Conservation (phyloP, 768 basidiomycete genomes). For the Termitomyces titanicus region DNA sequence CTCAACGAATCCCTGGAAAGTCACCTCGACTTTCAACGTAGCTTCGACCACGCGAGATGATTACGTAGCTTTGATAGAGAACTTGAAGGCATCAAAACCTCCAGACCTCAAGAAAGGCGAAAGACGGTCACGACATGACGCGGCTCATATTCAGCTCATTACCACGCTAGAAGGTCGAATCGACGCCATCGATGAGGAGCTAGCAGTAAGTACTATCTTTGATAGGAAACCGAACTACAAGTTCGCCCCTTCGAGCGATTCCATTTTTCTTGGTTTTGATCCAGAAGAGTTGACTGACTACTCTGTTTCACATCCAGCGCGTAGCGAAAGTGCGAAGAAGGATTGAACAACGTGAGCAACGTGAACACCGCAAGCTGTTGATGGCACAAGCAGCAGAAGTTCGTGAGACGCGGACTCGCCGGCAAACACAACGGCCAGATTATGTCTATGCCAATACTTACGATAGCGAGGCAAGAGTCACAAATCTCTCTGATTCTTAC, state of each 20-base stretch:
- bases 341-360: conserved; percentile 69
- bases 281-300: conserved; percentile 4
- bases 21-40: conserved; percentile 70
- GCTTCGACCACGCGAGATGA: conserved; percentile 71
- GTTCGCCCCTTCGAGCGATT: background rate
- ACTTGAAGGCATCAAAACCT: conserved; percentile 51
- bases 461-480: conserved; percentile 58
- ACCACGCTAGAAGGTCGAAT: conserved; percentile 59
- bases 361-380: conserved; percentile 59
- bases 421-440: conserved; percentile 69
- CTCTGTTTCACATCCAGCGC: conserved; percentile 42
- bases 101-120: conserved; percentile 40
- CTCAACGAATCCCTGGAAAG: conserved; percentile 91
- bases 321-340: conserved; percentile 67
- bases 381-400: conserved; percentile 77
- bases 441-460: conserved; percentile 72
- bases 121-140: conserved; percentile 54
- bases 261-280: conserved; percentile 3
- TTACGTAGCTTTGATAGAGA: conserved; percentile 61
- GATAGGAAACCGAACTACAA: background rate
- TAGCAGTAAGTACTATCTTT: conserved; percentile 52
- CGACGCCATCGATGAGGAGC: conserved; percentile 64
- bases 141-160: conserved; percentile 59
- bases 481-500: conserved; percentile 12
- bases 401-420: conserved; percentile 74